Evolutionary conservation across 129 eudicot species (phyloP).

Genomic region (Ambrosia trifida): DNA sequence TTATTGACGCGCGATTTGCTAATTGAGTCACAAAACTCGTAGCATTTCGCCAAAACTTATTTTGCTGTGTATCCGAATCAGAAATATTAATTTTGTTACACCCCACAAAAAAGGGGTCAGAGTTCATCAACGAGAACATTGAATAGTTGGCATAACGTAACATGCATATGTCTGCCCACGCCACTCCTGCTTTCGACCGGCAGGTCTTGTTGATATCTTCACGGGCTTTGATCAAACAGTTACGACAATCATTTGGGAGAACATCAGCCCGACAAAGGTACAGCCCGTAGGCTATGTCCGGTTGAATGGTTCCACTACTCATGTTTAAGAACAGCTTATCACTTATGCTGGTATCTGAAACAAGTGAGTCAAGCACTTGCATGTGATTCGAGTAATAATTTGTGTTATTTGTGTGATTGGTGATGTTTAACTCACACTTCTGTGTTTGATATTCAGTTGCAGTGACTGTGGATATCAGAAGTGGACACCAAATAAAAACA

Average conservation of each 20-base stretch:
- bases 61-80: background rate
- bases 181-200: slow-evolving; percentile 22
- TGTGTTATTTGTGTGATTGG: background rate
- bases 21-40: background rate
- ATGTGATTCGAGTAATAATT: slow-evolving; percentile 3
- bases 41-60: slow-evolving; percentile 9
- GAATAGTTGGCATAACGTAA: slow-evolving; percentile 25
- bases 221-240: slow-evolving; percentile 20
- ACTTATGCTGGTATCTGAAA: background rate
- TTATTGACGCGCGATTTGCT: background rate
- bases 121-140: slow-evolving; percentile 14
- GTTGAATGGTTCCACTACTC: background rate
- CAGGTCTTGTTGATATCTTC: slow-evolving; percentile 12
- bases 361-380: slow-evolving; percentile 17
- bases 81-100: slow-evolving; percentile 15
- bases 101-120: background rate
- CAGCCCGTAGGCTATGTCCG: slow-evolving; percentile 20
- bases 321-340: background rate
- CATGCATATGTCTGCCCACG: slow-evolving; percentile 27
- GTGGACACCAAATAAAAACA: no score
- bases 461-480: no score
- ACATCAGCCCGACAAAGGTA: slow-evolving; percentile 24
- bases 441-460: slow-evolving; percentile 17
- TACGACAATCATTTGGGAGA: slow-evolving; percentile 23
- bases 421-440: slow-evolving; percentile 5